Conservation (phyloP, 2,329 filamentous ascomycete species). For the Verticillium klebahnii region DNA sequence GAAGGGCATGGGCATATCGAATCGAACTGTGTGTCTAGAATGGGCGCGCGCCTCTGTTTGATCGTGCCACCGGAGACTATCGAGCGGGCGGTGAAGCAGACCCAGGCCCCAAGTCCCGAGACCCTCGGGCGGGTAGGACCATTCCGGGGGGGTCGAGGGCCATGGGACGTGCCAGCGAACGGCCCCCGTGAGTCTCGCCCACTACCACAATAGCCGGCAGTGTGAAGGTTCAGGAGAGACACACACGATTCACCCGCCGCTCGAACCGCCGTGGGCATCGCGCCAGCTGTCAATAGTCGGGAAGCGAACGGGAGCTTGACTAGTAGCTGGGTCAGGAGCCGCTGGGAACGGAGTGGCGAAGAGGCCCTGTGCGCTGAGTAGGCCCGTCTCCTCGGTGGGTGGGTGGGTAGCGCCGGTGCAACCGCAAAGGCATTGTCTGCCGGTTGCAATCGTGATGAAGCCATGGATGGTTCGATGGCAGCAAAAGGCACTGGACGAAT, state of each 20-base stretch:
- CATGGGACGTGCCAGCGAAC: background rate
- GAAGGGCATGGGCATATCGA: background rate
- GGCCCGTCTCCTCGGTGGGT: background rate
- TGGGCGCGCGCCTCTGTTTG: background rate
- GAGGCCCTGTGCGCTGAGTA: background rate
- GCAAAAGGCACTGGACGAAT: background rate
- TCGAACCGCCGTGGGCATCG: background rate
- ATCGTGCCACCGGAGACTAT: background rate
- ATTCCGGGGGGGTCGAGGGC: background rate
- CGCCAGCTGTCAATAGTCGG: background rate
- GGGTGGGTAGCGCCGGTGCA: background rate
- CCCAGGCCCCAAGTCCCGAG: background rate
- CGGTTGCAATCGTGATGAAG: background rate
- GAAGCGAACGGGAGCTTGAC: background rate
- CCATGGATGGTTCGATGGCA: background rate
- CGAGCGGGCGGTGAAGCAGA: background rate
- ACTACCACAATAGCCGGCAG: background rate
- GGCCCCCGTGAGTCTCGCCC: background rate
- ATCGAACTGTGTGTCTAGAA: background rate
- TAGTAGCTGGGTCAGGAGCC: background rate
- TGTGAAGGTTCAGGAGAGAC: background rate
- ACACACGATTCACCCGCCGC: background rate
- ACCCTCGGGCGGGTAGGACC: background rate
- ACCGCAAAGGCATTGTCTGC: background rate
- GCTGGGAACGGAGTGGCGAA: background rate